Percentiles rank a stretch among this genome's conserved stretches.
These are phyloP conservation scores for Blastomyces silverae DNA, from an alignment of 2,329 filamentous ascomycete species.

Conservation along the genomic window DNA sequence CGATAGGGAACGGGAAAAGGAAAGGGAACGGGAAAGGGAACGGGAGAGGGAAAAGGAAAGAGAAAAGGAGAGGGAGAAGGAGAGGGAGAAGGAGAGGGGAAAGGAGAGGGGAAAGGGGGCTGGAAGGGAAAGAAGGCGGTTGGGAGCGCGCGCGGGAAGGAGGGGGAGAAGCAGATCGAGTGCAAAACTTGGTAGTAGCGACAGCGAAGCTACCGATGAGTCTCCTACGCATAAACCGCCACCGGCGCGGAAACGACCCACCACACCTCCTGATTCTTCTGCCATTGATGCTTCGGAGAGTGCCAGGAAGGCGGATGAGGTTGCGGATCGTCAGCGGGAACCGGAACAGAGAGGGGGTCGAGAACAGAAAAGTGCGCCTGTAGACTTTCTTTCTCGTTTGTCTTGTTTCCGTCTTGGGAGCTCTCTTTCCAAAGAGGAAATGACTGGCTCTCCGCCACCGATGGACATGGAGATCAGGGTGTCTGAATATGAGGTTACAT, in stretches of 20 bases:
- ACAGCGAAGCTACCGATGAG: background rate
- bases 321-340: background rate
- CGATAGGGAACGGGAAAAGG: background rate
- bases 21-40: too few species aligned
- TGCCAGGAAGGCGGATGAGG: background rate
- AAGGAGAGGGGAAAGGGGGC: background rate
- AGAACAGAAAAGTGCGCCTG: background rate
- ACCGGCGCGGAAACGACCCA: background rate
- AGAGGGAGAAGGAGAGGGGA: background rate
- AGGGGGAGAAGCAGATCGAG: background rate
- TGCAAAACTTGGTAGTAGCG: background rate
- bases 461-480: background rate
- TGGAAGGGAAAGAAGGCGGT: background rate
- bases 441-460: background rate
- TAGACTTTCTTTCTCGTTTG: background rate
- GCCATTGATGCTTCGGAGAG: background rate
- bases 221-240: conserved; percentile 4
- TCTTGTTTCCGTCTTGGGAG: background rate
- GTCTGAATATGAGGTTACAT: background rate
- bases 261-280: background rate
- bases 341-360: background rate
- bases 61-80: background rate
- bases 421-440: background rate
- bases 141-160: background rate
- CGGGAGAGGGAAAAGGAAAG: background rate